Base-by-base conservation (phyloP, 192 early-diverging fungal genomes). In the Backusella mclennaniae region DNA sequence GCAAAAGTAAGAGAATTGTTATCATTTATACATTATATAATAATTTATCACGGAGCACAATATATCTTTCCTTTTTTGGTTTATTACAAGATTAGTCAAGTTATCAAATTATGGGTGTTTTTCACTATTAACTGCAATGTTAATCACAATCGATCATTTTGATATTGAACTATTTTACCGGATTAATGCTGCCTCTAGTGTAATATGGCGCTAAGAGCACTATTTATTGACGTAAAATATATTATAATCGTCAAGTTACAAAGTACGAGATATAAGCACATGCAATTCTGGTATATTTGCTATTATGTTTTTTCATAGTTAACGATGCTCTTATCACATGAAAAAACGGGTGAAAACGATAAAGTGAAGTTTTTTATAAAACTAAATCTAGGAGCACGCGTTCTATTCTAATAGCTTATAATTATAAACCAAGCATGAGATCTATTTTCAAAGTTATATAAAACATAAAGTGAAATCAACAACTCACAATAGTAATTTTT, bases 31-130 rank as follows among this genome's bases (percentile, higher is more conserved):
- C 19, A 49, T 63, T 63, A 63, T 63, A 63, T 63, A 29, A 63
- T 11, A 23, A 29, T 63, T 53, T 63, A 29, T 15, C 23, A 63
- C 4, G 11, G 56, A 63, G 21, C 56, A 63, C 56, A 63, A 63
- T 23, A 8, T 7, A 63, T 29, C 21, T 63, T 63, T 63, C 56
- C 56, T 63, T 63, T 63, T 63, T 63, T 8, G 56, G 56, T 29
- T 63, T 63, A 21, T 63, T 63, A 63, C 56, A 29, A 63, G 56
- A 63, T 63, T 63, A 63, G 56, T 63, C 56, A 63, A 63, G 56
- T 63, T 63, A 63, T 23, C 56, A 63, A 29, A 63, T 63, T 29
- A 29, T 11, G 23, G 56, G 56, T 63, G 26, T 1, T 29, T 33
- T 12, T 63, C 3, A 26, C 21, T 59, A 9, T 23, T 21, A 44